Evolutionary conservation across 805 yeast species (phyloP).

Genomic region (Lipomyces oligophaga): DNA sequence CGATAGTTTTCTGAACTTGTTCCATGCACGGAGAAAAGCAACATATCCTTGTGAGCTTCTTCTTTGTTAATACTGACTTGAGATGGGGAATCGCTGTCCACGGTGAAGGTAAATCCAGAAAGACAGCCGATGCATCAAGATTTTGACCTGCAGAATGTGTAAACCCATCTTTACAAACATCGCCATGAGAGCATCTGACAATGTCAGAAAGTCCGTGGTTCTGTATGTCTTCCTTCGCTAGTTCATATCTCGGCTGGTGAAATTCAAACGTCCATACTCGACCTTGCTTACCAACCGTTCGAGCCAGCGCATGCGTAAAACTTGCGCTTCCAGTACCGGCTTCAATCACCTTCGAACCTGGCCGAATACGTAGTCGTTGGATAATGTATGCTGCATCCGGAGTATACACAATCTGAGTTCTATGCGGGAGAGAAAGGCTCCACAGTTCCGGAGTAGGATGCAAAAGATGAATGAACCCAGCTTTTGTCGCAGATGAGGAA

Average conservation of each 20-base stretch:
- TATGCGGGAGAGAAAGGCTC: slow-evolving; percentile 92
- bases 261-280: slow-evolving; percentile 81
- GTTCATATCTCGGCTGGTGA: slow-evolving; percentile 75
- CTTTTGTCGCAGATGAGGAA: slow-evolving; percentile 58
- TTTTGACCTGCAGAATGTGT: slow-evolving; percentile 17
- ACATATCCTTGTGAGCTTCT: slow-evolving; percentile 65
- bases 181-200: slow-evolving; percentile 78
- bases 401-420: slow-evolving; percentile 96
- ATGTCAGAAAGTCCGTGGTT: slow-evolving; percentile 61
- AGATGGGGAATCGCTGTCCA: slow-evolving; percentile 91
- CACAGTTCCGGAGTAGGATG: slow-evolving; percentile 95
- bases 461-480: slow-evolving; percentile 82
- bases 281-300: slow-evolving; percentile 64
- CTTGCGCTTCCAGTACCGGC: slow-evolving; percentile 99
- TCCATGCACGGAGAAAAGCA: slow-evolving; percentile 98
- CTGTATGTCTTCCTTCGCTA: slow-evolving; percentile 73
- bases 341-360: slow-evolving; percentile 80
- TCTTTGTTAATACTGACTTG: slow-evolving; percentile 51
- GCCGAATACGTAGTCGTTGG: slow-evolving; percentile 69
- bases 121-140: slow-evolving; percentile 63
- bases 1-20: slow-evolving; percentile 86
- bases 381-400: slow-evolving; percentile 91
- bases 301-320: slow-evolving; percentile 85
- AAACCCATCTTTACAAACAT: slow-evolving; percentile 88
- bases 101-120: slow-evolving; percentile 92